Conservation (phyloP, 805 yeast genomes). For the Saccharomyces mikatae region DNA sequence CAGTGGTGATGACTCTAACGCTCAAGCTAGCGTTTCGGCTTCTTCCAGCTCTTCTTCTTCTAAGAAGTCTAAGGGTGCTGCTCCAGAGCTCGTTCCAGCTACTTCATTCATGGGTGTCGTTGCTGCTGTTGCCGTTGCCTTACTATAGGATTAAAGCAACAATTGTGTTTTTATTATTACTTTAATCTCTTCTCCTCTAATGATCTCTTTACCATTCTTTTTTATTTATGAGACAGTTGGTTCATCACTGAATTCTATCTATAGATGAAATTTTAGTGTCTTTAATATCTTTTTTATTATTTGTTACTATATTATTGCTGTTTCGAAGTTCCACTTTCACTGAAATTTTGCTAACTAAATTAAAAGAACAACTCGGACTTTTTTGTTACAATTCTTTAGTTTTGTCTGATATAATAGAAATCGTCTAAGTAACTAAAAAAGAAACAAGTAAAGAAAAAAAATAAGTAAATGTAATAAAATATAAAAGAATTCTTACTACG, state of each 20-base stretch:
- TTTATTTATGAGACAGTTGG: background rate
- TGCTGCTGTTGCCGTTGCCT: constrained; percentile 44
- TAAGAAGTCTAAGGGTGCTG: constrained; percentile 30
- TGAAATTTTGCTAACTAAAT: background rate
- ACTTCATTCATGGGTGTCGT: constrained; percentile 41
- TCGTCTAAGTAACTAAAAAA: background rate
- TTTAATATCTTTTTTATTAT: background rate
- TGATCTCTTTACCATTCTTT: constrained; percentile 1
- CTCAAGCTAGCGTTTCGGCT: constrained; percentile 8
- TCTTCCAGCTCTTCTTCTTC: constrained; percentile 5
- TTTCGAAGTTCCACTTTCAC: background rate
- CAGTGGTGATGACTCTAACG: constrained; percentile 33
- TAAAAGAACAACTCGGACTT: background rate
- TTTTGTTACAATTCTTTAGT: background rate
- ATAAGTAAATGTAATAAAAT: background rate
- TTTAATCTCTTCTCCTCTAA: background rate
- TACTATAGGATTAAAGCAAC: constrained; percentile 34
- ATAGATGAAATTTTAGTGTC: background rate
- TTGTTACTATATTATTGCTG: background rate
- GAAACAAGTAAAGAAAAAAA: background rate
- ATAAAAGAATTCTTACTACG: background rate
- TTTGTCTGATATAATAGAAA: background rate
- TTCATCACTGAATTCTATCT: background rate
- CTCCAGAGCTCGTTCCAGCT: constrained; percentile 27
- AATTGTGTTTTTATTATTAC: background rate